Percentiles rank a stretch among this genome's conserved stretches.
phyloP scores from a whole-genome alignment of 768 basidiomycete genomes.

The Sporobolomyces pararoseus region DNA sequence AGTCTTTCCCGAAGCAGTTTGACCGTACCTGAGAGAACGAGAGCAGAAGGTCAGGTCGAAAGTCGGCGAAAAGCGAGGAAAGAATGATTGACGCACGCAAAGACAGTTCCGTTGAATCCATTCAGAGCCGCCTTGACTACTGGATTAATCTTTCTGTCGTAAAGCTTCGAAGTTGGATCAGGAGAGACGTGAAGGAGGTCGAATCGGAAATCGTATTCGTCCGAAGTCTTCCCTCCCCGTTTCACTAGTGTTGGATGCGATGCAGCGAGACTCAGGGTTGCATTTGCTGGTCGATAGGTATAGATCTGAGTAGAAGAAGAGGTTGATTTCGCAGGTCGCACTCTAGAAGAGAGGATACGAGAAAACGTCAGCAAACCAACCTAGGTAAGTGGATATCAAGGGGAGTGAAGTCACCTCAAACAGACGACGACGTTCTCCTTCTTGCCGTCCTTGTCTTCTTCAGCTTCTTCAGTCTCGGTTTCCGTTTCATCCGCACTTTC shows the following conservation, averaged over 20 bases:
- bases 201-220: constrained; percentile 37
- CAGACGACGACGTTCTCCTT: constrained; percentile 41
- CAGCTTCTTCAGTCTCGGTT: constrained; percentile 7
- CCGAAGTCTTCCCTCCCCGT: constrained; percentile 27
- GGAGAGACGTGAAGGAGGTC: constrained; percentile 42
- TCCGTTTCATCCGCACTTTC: constrained; percentile 15
- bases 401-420: constrained; percentile 33
- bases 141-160: constrained; percentile 41
- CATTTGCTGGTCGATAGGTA: not conserved
- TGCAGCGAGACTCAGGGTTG: constrained; percentile 14
- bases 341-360: constrained; percentile 22
- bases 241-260: constrained; percentile 34
- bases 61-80: no score
- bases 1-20: constrained; percentile 78
- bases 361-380: no score
- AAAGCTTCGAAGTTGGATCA: constrained; percentile 38
- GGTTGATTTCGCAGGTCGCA: constrained; percentile 25
- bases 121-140: constrained; percentile 73
- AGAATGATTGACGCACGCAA: constrained; percentile 56
- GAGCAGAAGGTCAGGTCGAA: no score
- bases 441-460: constrained; percentile 26
- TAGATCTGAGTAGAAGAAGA: constrained; percentile 7
- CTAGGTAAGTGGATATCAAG: no score
- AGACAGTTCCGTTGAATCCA: constrained; percentile 91
- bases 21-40: constrained; percentile 51